Conservation (phyloP, 2,329 filamentous ascomycete species). For the Cytospora leucostoma region DNA sequence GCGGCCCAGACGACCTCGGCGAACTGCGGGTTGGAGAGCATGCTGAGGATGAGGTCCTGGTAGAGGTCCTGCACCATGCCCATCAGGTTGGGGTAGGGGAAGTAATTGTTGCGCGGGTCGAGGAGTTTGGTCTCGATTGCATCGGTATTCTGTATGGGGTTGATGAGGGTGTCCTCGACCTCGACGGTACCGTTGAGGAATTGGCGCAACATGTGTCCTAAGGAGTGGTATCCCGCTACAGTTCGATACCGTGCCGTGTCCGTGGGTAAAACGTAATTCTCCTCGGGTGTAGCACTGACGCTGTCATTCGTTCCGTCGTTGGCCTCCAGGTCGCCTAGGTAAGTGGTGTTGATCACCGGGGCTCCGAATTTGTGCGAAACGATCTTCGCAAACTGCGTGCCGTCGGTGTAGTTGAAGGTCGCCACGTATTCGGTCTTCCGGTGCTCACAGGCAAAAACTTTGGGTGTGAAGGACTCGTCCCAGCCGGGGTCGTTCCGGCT, state of each 20-base stretch:
- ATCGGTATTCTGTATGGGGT: slow-evolving; percentile 36
- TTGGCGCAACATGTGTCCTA: slow-evolving; percentile 38
- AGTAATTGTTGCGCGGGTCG: slow-evolving; percentile 37
- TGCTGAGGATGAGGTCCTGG: slow-evolving; percentile 32
- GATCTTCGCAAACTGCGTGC: slow-evolving; percentile 35
- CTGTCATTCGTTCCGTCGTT: slow-evolving; percentile 43
- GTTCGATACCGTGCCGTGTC: slow-evolving; percentile 37
- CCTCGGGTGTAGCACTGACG: slow-evolving; percentile 36
- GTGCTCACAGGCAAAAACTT: slow-evolving; percentile 42
- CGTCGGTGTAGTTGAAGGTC: slow-evolving; percentile 38
- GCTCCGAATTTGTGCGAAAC: slow-evolving; percentile 32
- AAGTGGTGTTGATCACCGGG: slow-evolving; percentile 41
- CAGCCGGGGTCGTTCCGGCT: slow-evolving; percentile 33
- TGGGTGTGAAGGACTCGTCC: slow-evolving; percentile 38
- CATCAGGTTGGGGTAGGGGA: slow-evolving; percentile 35
- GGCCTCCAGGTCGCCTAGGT: slow-evolving; percentile 32
- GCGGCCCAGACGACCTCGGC: slow-evolving; percentile 34
- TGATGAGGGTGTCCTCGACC: slow-evolving; percentile 31
- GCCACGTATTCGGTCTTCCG: slow-evolving; percentile 41
- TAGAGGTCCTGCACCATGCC: slow-evolving; percentile 38
- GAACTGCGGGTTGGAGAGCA: slow-evolving; percentile 26
- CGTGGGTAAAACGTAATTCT: slow-evolving; percentile 37
- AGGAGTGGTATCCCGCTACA: slow-evolving; percentile 39
- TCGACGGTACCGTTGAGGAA: slow-evolving; percentile 39
- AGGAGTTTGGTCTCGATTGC: slow-evolving; percentile 47